These are phyloP conservation scores for Eucalyptus marginata DNA, from an alignment of 345 rosid genomes.

Conservation along the genomic window DNA sequence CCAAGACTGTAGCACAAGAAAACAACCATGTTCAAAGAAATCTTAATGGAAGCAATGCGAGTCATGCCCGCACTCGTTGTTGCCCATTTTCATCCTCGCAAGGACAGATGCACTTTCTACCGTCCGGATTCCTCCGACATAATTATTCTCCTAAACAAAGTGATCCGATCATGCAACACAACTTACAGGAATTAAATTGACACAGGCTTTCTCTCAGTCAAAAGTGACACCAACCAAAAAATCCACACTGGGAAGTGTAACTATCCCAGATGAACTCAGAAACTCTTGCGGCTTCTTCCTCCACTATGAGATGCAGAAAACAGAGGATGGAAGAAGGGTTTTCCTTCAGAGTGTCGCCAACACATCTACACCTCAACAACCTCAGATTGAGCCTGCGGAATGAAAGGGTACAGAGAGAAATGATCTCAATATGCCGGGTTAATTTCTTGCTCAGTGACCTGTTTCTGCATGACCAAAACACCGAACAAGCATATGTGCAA, in stretches of 20 bases:
- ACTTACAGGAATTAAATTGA: not conserved
- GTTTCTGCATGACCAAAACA: not conserved
- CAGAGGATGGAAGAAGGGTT: not conserved
- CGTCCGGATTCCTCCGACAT: not conserved
- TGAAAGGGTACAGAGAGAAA: not conserved
- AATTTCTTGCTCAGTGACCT: not conserved
- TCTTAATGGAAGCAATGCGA: not conserved
- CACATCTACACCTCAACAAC: not conserved
- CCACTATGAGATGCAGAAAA: not conserved
- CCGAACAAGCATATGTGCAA: not conserved
- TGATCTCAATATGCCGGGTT: not conserved
- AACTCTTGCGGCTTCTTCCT: not conserved
- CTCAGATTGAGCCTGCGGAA: not conserved
- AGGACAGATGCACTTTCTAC: not conserved
- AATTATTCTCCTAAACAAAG: not conserved
- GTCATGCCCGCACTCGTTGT: not conserved
- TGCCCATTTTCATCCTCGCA: not conserved
- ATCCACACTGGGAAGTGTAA: not conserved
- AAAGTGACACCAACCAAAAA: not conserved
- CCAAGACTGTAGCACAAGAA: no score
- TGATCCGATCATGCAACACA: not conserved
- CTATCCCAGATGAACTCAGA: not conserved
- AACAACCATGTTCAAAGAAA: no score
- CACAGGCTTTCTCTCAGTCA: not conserved
- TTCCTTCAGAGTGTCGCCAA: not conserved